Base-by-base conservation (phyloP, 2,329 filamentous ascomycete species). In the Sclerotinia nivalis region DNA sequence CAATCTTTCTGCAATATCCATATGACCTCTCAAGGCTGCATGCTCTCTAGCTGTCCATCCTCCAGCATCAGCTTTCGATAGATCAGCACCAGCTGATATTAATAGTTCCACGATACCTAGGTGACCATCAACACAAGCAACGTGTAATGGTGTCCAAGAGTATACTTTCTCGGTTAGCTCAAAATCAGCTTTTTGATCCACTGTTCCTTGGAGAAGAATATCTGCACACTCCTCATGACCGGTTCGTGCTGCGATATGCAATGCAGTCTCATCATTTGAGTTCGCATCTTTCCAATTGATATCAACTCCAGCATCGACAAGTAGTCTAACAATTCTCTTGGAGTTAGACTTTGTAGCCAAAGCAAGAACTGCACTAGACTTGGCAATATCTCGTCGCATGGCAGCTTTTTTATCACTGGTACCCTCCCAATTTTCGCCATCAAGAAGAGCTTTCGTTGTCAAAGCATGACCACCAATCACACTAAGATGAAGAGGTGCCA, bases 21-120 rank as follows among this genome's bases (percentile, higher is more conserved):
- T 86, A 79, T 99, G 94, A 0, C 96, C 96, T 78, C 96, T 86
- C 66, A 99, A 82, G 0, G 94, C 91, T 34, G 96, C 95, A 79
- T 99, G 96, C 78, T 99, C 96, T 78, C 91, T 93, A 0, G 94
- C 91, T 4, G 92, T 96, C 96, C 96, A 99, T 12, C 95, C 95
- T 58, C 93, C 97, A 0, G 90, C 91, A 79, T 99, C 96, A 8
- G 85, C 82, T 70, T 87, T 89, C 69, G 90, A 89, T 4, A 93
- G 82, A 71, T 96, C 88, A 0, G 93, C 93, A 1, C 93, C 93
- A 31, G 91, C 90, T 62, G 90, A 87, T 54, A 97, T 86, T 6
- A 99, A 84, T 34, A 96, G 83, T 76, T 93, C 86, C 0, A 92
- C 92, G 54, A 97, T 88, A 0, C 85, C 81, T 15, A 93, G 80